Percentiles rank a stretch among this genome's conserved stretches.
Evolutionary conservation across 1,284 basidiomycete species (phyloP).

Genomic region (Blastosporella zonata): DNA sequence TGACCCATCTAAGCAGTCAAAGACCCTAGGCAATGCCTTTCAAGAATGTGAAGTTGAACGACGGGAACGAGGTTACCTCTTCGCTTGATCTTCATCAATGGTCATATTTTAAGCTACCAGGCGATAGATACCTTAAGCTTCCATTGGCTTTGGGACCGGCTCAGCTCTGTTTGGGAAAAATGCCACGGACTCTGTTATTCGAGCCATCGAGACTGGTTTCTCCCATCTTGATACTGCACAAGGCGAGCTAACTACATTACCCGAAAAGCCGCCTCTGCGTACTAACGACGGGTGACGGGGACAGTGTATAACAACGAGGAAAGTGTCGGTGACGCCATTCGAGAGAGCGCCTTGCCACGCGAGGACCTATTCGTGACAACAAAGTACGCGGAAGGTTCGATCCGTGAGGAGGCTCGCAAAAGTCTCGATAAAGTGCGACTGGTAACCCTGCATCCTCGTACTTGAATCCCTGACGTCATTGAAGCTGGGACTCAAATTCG

Average conservation of each 20-base stretch:
- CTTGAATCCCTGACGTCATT: neutral
- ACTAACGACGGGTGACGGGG: neutral
- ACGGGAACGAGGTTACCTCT: conserved; percentile 40
- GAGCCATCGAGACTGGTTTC: conserved; percentile 46
- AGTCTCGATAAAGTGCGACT: conserved; percentile 34
- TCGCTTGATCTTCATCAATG: neutral
- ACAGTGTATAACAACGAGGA: conserved; percentile 51
- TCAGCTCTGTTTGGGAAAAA: conserved; percentile 24
- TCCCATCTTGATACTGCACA: conserved; percentile 49
- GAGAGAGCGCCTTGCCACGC: conserved; percentile 46
- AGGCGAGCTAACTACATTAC: conserved; percentile 26
- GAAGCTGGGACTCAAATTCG: conserved; percentile 63
- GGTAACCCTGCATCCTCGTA: neutral
- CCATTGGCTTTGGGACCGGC: conserved; percentile 51
- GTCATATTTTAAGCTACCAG: too few relatives aligned
- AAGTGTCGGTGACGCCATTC: conserved; percentile 49
- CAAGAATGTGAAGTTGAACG: conserved; percentile 44
- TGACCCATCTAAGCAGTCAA: too few relatives aligned
- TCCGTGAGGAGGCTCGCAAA: conserved; percentile 33
- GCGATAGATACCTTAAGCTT: conserved; percentile 49
- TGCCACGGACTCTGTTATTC: conserved; percentile 31
- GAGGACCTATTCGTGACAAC: conserved; percentile 57
- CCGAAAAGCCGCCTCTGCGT: neutral
- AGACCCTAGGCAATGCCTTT: too few relatives aligned
- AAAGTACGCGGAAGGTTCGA: conserved; percentile 47